Conservation (phyloP, 192 early-diverging fungal genomes). For the Gonapodya sp. region DNA sequence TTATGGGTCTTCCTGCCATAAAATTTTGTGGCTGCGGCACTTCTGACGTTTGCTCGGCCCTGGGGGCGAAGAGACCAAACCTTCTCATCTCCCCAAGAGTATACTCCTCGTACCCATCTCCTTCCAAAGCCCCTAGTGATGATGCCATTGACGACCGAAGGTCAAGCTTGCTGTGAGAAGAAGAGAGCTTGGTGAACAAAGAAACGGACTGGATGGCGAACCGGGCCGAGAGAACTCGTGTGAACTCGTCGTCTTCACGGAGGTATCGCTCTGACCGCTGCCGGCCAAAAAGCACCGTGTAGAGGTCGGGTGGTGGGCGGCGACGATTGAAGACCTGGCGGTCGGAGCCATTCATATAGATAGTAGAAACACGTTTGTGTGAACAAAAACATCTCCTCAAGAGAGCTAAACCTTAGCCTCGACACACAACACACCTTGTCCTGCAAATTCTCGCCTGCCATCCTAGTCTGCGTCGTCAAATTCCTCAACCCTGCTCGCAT, state of each 20-base stretch:
- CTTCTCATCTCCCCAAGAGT: background rate
- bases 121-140: no score
- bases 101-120: background rate
- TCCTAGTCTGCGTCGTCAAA: background rate
- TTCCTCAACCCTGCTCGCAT: background rate
- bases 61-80: background rate
- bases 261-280: background rate
- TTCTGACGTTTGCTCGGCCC: no score
- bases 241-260: conserved; percentile 1
- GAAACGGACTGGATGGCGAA: background rate
- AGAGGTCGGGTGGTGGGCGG: background rate
- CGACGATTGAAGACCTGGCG: background rate
- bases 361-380: no score
- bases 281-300: background rate
- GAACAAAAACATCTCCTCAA: no score
- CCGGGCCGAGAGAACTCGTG: background rate
- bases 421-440: background rate
- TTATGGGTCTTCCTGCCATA: background rate
- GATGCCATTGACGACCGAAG: no score
- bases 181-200: background rate
- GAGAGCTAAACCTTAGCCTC: no score
- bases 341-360: no score
- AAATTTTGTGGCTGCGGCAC: no score
- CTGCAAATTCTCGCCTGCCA: background rate
- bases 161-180: background rate